Evolutionary conservation across 495 filamentous ascomycete genomes (phyloP).

Genomic region (Copromyces sp.): DNA sequence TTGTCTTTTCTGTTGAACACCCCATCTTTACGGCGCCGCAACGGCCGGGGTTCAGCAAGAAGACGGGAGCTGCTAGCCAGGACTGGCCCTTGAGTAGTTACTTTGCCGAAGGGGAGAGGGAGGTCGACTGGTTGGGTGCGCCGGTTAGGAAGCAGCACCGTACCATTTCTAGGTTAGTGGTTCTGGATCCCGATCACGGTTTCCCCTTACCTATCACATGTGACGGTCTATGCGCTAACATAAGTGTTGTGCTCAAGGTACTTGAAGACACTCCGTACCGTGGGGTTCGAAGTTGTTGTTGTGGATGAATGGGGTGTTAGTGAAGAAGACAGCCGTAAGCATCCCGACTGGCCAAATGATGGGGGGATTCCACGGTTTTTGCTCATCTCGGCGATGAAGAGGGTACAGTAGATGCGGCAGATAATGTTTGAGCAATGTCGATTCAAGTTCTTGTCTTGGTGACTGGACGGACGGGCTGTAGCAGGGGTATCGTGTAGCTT

Average conservation of each 20-base stretch:
- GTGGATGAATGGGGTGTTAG: neutral
- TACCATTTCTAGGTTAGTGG: slow-evolving; percentile 10
- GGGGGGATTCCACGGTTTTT: neutral
- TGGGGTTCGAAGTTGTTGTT: neutral
- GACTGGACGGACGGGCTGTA: neutral
- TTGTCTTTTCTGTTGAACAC: slow-evolving; percentile 31
- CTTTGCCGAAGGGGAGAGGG: slow-evolving; percentile 22
- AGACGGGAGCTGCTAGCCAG: slow-evolving; percentile 8
- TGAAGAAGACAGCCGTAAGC: neutral
- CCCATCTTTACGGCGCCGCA: slow-evolving; percentile 29
- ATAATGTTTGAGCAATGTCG: neutral
- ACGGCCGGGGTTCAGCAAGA: slow-evolving; percentile 12
- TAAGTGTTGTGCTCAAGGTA: neutral
- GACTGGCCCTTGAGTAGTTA: slow-evolving; percentile 30
- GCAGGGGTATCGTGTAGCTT: neutral
- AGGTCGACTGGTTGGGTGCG: slow-evolving; percentile 23
- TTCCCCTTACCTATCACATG: neutral
- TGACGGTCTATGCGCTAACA: neutral
- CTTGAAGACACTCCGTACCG: neutral
- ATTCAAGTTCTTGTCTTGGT: neutral
- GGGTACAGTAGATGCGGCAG: neutral
- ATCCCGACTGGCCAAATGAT: slow-evolving; percentile 3
- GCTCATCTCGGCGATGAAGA: neutral
- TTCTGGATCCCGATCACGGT: neutral
- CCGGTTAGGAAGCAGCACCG: slow-evolving; percentile 29